Base-by-base conservation (phyloP, 2,329 filamentous ascomycete genomes). In the Didymella pomorum region DNA sequence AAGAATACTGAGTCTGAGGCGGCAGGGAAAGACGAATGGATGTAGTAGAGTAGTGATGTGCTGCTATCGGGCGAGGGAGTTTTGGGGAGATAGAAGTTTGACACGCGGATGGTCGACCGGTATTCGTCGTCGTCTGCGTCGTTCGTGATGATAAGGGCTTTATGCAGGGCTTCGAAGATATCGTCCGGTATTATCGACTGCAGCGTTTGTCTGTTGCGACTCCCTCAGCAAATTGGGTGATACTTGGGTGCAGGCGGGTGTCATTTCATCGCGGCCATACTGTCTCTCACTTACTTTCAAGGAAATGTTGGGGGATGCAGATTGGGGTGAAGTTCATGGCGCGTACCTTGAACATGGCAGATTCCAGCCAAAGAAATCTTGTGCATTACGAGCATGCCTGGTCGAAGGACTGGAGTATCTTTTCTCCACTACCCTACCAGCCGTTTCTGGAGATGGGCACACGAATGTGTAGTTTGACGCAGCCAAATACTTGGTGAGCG, bases 351-450 rank as follows among this genome's bases (percentile, higher is more conserved):
- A 55, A 50, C 65, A 64, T 25, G 67, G 45, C 20, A 69, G 20
- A 39, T 58, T 69, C 67, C 67, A 69, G 2, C 67, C 67, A 51
- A 68, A 69, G 51, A 69, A 68, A 47, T 69, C 67, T 3, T 62
- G 45, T 37, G 58, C 57, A 45, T 39, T 67, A 25, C 60, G 58
- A 18, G 67, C 65, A 42, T 66, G 51, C 54, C 55, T 64, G 11
- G 41, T 50, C 1, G 61, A 62, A 16, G 56, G 28, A 47, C 61
- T 33, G 1, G 62, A 60, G 11, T 26, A 57, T 41, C 67, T 52
- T 35, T 64, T 68, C 14, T 58, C 45, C 8, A 68, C 60, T 12
- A 68, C 64, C 44, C 67, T 62, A 0, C 61, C 61, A 45, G 67
- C 61, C 1, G 65, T 64, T 31, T 69, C 67, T 50, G 67, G 65